Evolutionary conservation across 2,329 filamentous ascomycete genomes (phyloP), one percentile per base, ranked within the genome.

Genomic region (Monascus ruber): DNA sequence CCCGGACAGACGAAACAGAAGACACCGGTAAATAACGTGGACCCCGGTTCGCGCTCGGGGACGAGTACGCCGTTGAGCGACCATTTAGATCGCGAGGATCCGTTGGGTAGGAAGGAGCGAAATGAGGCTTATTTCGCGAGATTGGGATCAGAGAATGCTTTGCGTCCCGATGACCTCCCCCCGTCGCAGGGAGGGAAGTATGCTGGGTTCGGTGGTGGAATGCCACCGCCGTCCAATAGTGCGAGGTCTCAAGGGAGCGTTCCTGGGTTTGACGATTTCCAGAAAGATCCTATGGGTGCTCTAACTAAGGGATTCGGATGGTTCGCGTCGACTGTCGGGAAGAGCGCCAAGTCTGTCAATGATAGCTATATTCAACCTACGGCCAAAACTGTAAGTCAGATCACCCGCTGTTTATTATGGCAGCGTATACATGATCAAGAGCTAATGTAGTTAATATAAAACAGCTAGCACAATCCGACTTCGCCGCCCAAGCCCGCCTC

Each of bases 131-230:
- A 94, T 64, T 96, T 98, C 66, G 82, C 88, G 34, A 77, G 74
- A 31, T 74, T 95, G 60, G 89, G 89, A 4, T 76, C 76, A 25
- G 84, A 85, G 44, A 98, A 98, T 58, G 84, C 87, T 4, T 68
- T 71, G 31, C 72, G 91, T 43, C 71, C 84, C 5, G 85, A 81
- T 0, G 71, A 77, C 51, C 52, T 96, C 38, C 82, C 85, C 26
- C 91, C 91, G 0, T 89, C 73, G 44, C 89, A 95, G 60, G 91
- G 91, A 43, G 91, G 91, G 7, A 95, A 94, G 63, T 98, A 86
- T 57, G 74, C 70, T 7, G 91, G 91, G 0, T 98, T 98, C 60
- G 91, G 91, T 29, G 94, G 81, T 57, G 79, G 80, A 36, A 76
- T 83, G 25, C 71, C 70, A 39, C 70, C 76, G 11, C 60, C 69